These are phyloP conservation scores for Hypoxylon sp. DNA, from an alignment of 2,329 filamentous ascomycete species.

Conservation along the genomic window DNA sequence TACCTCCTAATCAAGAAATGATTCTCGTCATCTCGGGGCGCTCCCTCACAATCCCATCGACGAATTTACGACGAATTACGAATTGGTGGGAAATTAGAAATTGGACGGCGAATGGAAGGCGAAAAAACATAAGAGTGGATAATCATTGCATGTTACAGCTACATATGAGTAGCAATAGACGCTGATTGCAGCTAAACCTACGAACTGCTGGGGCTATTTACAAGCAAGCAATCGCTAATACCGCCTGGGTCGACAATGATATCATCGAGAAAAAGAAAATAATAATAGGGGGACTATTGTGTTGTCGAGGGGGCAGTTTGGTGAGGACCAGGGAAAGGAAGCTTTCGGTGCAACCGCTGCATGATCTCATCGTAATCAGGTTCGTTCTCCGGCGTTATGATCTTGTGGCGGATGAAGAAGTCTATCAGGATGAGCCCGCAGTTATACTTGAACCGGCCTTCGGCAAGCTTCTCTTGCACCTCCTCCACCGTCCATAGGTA, in stretches of 20 bases:
- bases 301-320: constrained; percentile 52
- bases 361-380: constrained; percentile 82
- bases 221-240: constrained; percentile 7
- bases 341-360: constrained; percentile 79
- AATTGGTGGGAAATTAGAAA: constrained; percentile 30
- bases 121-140: constrained; percentile 29
- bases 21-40: constrained; percentile 21
- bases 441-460: constrained; percentile 91
- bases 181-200: constrained; percentile 30
- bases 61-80: constrained; percentile 35
- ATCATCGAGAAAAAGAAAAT: constrained; percentile 12
- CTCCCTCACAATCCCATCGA: constrained; percentile 7
- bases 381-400: constrained; percentile 85
- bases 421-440: constrained; percentile 88
- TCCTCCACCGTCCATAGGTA: constrained; percentile 83
- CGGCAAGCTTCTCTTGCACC: constrained; percentile 76
- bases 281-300: constrained; percentile 1
- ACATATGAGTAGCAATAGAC: constrained; percentile 32
- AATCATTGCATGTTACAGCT: constrained; percentile 32
- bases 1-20: constrained; percentile 96
- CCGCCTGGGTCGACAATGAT: background rate
- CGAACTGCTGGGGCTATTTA: constrained; percentile 27
- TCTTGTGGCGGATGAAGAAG: constrained; percentile 89
- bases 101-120: constrained; percentile 19
- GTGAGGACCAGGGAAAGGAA: constrained; percentile 84